Conservation (phyloP, 306 rosid species). For the Cucurbita argyrosperma region DNA sequence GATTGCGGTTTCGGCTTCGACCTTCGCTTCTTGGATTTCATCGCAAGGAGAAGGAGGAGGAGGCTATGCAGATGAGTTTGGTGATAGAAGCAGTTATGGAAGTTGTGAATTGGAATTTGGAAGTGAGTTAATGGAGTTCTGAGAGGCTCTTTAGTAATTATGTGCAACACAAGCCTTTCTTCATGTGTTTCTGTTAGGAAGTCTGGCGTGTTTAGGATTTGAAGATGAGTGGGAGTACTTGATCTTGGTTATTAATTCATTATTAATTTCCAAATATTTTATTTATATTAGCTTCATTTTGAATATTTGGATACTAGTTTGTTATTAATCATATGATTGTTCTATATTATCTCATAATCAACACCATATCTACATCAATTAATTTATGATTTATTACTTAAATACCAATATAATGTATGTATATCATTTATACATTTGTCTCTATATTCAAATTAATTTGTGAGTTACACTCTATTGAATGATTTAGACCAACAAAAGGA, state of each 20-base stretch:
- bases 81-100: not conserved
- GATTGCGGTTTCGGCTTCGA: conserved; percentile 24
- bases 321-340: not conserved
- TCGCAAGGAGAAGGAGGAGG: not conserved
- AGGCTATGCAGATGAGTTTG: not conserved
- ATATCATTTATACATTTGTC: too few species aligned
- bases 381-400: not conserved
- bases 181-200: too few species aligned
- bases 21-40: conserved; percentile 22
- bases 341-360: not conserved
- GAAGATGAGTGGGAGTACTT: not conserved
- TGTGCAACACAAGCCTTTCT: too few species aligned
- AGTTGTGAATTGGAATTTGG: not conserved
- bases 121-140: not conserved
- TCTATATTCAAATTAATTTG: too few species aligned
- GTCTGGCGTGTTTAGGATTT: not conserved
- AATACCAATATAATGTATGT: not conserved
- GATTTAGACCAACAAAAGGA: too few species aligned
- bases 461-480: too few species aligned
- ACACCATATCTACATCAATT: not conserved
- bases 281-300: not conserved
- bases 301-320: not conserved
- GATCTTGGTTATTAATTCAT: not conserved
- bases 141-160: not conserved
- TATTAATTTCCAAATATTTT: not conserved